Percentiles rank a stretch among this genome's conserved stretches.
phyloP scores from a whole-genome alignment of 2,329 filamentous ascomycete genomes.

The Aspergillus ochraceus region DNA sequence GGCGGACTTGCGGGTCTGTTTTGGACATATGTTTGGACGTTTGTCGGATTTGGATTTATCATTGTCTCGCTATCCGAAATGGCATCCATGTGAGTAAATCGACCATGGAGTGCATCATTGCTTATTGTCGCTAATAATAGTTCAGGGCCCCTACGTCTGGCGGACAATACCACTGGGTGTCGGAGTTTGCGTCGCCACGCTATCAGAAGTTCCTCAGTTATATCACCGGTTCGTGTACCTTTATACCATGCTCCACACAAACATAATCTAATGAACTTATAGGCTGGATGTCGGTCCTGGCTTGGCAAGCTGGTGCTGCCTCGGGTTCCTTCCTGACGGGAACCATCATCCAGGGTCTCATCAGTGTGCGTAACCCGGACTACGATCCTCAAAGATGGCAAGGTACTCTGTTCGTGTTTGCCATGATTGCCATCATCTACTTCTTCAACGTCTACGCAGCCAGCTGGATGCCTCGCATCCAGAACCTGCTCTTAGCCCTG shows the following conservation, averaged over 20 bases:
- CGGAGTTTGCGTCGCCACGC: slow-evolving; percentile 51
- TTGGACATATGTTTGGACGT: slow-evolving; percentile 43
- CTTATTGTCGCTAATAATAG: background rate
- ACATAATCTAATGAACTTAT: background rate
- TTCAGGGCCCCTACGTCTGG: slow-evolving; percentile 56
- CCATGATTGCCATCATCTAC: slow-evolving; percentile 45
- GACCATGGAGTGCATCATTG: background rate
- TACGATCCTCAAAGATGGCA: slow-evolving; percentile 49
- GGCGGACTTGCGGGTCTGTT: slow-evolving; percentile 28
- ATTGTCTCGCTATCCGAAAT: slow-evolving; percentile 63
- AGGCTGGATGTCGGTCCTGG: slow-evolving; percentile 52
- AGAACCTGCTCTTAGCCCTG: slow-evolving; percentile 39
- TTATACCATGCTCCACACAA: background rate
- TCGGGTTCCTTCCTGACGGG: slow-evolving; percentile 51
- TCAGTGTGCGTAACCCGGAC: slow-evolving; percentile 42
- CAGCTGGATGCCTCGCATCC: slow-evolving; percentile 35
- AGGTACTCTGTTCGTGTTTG: slow-evolving; percentile 50
- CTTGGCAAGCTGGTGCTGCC: slow-evolving; percentile 53
- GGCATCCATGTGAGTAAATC: slow-evolving; percentile 34
- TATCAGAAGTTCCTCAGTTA: slow-evolving; percentile 58
- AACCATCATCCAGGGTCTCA: slow-evolving; percentile 49
- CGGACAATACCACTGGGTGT: slow-evolving; percentile 62
- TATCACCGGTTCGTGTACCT: slow-evolving; percentile 41
- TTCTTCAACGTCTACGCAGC: slow-evolving; percentile 42
- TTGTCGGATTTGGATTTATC: slow-evolving; percentile 69